Evolutionary conservation across 768 basidiomycete species (phyloP).

Genomic region (Austroboletus festivus): DNA sequence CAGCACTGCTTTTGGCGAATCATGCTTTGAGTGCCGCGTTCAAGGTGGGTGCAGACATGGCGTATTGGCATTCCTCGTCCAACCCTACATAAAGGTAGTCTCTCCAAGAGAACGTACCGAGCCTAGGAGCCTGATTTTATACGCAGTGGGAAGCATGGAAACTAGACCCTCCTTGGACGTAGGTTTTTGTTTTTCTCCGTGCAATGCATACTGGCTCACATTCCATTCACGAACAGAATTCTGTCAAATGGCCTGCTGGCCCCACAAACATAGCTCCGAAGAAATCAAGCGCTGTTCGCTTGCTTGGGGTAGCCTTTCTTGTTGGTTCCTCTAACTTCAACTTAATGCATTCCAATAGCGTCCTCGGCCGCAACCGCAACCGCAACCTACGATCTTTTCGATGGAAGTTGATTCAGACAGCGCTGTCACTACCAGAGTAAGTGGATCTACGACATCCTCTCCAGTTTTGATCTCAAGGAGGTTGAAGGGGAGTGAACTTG

Average conservation of each 20-base stretch:
- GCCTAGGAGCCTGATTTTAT: neutral
- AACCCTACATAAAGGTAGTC: conserved; percentile 10
- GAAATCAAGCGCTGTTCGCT: neutral
- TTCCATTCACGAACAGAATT: conserved; percentile 4
- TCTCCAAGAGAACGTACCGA: neutral
- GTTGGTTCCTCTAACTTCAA: neutral
- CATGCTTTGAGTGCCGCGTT: neutral
- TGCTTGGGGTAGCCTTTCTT: conserved; percentile 4
- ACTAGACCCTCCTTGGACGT: conserved; percentile 8
- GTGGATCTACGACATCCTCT: neutral
- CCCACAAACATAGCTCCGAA: neutral
- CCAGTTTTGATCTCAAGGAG: neutral
- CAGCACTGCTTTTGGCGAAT: conserved; percentile 4
- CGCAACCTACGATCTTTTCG: conserved; percentile 9
- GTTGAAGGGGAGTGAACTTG: neutral
- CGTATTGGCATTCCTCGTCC: neutral
- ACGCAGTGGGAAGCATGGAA: conserved; percentile 3
- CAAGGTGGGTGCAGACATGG: conserved; percentile 3
- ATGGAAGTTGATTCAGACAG: conserved; percentile 4
- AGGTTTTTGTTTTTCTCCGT: neutral
- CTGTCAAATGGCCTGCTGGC: neutral
- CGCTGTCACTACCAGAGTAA: conserved; percentile 1
- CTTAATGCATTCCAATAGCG: conserved; percentile 7
- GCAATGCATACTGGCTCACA: conserved; percentile 1
- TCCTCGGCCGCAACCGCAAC: neutral